Evolutionary conservation across 2,329 filamentous ascomycete species (phyloP).

Genomic region (Cadophora sp.): DNA sequence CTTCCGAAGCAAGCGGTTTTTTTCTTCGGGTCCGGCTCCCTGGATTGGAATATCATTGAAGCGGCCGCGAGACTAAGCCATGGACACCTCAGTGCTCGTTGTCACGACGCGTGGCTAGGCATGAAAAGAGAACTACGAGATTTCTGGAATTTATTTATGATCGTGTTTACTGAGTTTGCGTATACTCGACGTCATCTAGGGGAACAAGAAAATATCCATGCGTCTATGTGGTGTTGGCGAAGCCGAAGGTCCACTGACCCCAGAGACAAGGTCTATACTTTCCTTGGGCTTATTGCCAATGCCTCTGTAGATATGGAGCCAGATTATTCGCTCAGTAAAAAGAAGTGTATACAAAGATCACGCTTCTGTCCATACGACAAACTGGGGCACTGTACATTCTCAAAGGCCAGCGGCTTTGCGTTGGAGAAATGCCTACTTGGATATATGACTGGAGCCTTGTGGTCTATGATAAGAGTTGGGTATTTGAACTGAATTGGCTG

Average conservation of each 20-base stretch:
- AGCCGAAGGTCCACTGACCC: neutral
- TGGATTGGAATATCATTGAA: too few relatives aligned
- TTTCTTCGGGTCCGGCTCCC: too few relatives aligned
- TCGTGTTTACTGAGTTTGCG: neutral
- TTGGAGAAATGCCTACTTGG: neutral
- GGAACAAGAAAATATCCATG: too few relatives aligned
- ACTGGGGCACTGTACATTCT: neutral
- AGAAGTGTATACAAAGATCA: neutral
- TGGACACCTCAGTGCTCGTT: neutral
- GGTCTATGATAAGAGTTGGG: neutral
- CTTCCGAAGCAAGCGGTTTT: too few relatives aligned
- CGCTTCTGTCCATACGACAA: neutral
- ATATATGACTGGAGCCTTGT: neutral
- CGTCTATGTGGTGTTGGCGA: neutral
- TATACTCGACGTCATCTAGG: neutral
- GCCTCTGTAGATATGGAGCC: neutral
- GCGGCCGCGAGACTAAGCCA: too few relatives aligned
- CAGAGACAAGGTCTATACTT: neutral
- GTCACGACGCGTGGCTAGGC: neutral
- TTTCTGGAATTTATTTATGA: neutral
- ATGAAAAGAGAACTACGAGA: neutral
- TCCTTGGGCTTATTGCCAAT: neutral
- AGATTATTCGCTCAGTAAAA: neutral
- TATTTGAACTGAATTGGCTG: neutral
- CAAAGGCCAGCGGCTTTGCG: neutral